Base-by-base conservation (phyloP, 306 rosid species). In the Fragaria ananassa region DNA sequence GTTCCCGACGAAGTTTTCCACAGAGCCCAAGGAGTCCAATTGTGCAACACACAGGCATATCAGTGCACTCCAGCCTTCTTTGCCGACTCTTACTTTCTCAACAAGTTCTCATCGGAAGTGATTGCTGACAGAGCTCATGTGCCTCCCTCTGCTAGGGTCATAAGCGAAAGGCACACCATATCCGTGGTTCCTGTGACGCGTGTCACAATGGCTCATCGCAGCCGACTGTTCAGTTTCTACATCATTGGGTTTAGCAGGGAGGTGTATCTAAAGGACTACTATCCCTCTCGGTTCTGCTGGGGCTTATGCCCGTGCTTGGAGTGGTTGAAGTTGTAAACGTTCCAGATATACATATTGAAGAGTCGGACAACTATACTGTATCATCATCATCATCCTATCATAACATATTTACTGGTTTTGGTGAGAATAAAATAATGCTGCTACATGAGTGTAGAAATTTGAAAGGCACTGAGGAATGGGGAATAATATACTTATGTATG, bases 261-360 rank as follows among this genome's bases (percentile, higher is more conserved):
- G 78, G 93, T 95, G 46, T 95, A 95, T 81, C 81, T 92, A 69
- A 95, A 87, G 91, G 98, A 92, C 82, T 87, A 91, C 78, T 89
- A 93, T 85, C 97, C 98, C 0, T 70, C 98, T 29, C 85, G 92
- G 72, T 90, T 74, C 79, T 92, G 98, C 75, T 95, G 98, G 97
- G 97, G 97, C n/a, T 61, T 92, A 31, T 95, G 98, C 73, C 97
- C 98, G 37, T 95, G 98, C 76, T 82, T 95, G 88, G 98, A 92
- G 81, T 95, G 98, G 98, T 64, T 95, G 85, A 95, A 89, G 96
- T 21, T 92, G 78, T 91, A 65, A 8, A 85, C 34, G 41, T 8
- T 50, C 67, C 27, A 74, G 75, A 31, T 68, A 13, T 19, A 49
- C 68, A 23, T 81, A 78, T 42, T 18, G 63, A 78, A 19, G 53